Evolutionary conservation across 2,329 filamentous ascomycete genomes (phyloP).

Genomic region (Aspergillus sp.): DNA sequence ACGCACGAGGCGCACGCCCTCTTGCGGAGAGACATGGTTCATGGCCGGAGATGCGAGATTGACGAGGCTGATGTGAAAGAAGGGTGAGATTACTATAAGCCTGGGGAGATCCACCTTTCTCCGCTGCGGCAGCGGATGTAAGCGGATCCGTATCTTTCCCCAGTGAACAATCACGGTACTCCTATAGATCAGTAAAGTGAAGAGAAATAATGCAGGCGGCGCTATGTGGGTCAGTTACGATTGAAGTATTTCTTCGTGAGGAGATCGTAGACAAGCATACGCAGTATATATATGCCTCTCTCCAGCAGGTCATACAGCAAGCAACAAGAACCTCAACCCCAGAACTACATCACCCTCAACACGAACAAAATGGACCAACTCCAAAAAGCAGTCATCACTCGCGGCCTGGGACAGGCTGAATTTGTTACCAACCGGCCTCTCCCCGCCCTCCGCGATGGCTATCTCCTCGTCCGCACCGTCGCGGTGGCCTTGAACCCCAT

Average conservation of each 20-base stretch:
- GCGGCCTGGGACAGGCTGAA: not conserved
- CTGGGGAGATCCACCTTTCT: not conserved
- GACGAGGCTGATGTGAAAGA: not conserved
- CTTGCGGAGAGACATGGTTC: conserved; percentile 7
- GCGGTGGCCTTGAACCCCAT: conserved; percentile 7
- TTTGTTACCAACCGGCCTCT: not conserved
- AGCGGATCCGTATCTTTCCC: too few species aligned
- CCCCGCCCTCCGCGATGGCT: not conserved
- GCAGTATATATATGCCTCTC: not conserved
- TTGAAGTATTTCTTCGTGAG: too few species aligned
- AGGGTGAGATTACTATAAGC: not conserved
- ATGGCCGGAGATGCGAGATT: not conserved
- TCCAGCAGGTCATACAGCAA: not conserved
- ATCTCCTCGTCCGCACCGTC: not conserved
- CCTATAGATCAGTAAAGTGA: too few species aligned
- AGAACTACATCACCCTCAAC: not conserved
- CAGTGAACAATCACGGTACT: too few species aligned
- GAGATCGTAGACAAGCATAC: too few species aligned
- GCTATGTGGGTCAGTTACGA: too few species aligned
- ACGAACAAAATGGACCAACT: not conserved
- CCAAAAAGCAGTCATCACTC: not conserved
- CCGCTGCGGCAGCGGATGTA: not conserved
- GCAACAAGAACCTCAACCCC: not conserved
- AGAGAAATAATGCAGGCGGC: too few species aligned
- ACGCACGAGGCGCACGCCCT: conserved; percentile 4